Evolutionary conservation across 1,139 yeast species (phyloP), one percentile per base, ranked within the genome.

Genomic region (Magnusiomyces ingens): DNA sequence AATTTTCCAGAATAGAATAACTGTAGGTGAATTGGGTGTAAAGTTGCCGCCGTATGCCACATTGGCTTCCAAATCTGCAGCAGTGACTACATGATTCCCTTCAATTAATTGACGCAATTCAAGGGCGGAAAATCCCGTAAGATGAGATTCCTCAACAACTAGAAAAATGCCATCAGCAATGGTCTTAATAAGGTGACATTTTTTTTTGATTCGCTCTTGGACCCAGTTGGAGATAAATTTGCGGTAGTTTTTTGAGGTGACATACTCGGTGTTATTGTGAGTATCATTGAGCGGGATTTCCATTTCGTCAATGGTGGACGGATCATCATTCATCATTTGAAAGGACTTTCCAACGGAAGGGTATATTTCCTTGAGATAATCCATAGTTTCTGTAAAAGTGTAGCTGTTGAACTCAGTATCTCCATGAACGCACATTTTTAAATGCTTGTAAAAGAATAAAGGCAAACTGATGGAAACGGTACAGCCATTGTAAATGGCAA

Each of bases 401-500:
- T 38, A 26, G 8, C 8, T 26, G 32, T 26, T 26, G 8, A 26
- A 26, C 4, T 8, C 32, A 5, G 32, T 26, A 26, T 26, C 8
- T 26, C 32, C 32, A 26, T 8, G 32, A 8, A 26, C 32, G 8
- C 32, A 26, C 32, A 26, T 26, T 26, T 36, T 13, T 36, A 64
- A 52, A 44, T 58, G 45, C 22, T 51, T 29, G 48, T 66, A 66
- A 46, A 66, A 58, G 26, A 57, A 48, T 1, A 41, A 38, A 1
- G 68, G 66, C 45, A 66, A 58, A 38, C 58, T 53, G 13, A 62
- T 55, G 18, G 60, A 62, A 12, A 66, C 53, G 11, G 62, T 59
- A 49, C 69, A 66, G 18, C 66, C 63, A 48, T 66, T 66, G 55
- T 62, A 62, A 3, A 65, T 43, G 0, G 66, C 69, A 22, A 66